These are phyloP conservation scores for Selaginella tamariscina DNA, from an alignment of 75 land plant species.

Conservation along the genomic window DNA sequence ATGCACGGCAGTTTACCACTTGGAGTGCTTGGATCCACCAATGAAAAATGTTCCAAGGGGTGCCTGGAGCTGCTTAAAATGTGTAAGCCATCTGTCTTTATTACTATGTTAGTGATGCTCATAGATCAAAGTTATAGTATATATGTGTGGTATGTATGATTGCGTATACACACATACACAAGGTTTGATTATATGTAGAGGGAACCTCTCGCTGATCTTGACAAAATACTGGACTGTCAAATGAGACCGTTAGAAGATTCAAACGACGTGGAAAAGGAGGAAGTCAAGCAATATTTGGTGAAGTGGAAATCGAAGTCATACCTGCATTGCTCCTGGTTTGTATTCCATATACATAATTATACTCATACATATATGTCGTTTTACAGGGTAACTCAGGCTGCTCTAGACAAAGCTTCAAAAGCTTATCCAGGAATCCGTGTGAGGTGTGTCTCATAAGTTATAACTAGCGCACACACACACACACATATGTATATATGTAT, in stretches of 20 bases:
- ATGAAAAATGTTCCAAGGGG: constrained; percentile 43
- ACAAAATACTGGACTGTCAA: constrained; percentile 83
- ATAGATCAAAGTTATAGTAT: too few species aligned
- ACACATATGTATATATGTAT: too few species aligned
- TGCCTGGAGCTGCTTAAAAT: constrained; percentile 87
- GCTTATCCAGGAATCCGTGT: constrained; percentile 59
- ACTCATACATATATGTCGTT: background rate
- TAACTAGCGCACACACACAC: too few species aligned
- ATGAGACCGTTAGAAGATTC: constrained; percentile 43
- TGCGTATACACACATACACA: too few species aligned
- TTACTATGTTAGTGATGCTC: constrained; percentile 12
- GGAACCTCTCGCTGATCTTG: constrained; percentile 70
- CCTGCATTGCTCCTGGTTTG: constrained; percentile 92
- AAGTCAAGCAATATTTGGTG: constrained; percentile 75
- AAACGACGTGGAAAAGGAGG: constrained; percentile 27
- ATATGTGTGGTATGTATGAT: too few species aligned
- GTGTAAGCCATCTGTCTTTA: constrained; percentile 39
- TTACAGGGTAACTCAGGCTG: constrained; percentile 67
- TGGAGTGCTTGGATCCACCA: constrained; percentile 62
- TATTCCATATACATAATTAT: background rate
- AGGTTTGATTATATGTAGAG: constrained; percentile 44
- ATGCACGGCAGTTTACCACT: constrained; percentile 73
- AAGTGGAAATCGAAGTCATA: constrained; percentile 93
- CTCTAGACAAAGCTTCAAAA: constrained; percentile 60
- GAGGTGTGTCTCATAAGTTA: too few species aligned